Conservation (phyloP, 768 basidiomycete genomes). For the Tylopilus sp. region DNA sequence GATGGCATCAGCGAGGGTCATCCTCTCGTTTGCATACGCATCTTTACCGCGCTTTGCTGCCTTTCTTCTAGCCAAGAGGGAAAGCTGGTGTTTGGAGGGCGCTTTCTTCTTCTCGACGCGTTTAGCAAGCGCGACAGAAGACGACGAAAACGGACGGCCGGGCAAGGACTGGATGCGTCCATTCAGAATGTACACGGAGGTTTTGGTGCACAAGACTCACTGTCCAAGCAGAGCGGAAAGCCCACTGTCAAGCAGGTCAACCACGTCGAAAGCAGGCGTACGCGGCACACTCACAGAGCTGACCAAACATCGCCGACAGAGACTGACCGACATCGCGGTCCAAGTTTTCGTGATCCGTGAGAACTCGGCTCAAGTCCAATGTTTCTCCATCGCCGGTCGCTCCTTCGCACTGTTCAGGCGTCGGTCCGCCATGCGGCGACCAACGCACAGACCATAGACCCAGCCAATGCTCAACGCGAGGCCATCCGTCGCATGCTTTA, state of each 20-base stretch:
- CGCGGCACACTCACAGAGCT: constrained; percentile 15
- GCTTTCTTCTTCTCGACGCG: constrained; percentile 55
- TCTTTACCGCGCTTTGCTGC: constrained; percentile 51
- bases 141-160: constrained; percentile 48
- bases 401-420: constrained; percentile 31
- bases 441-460: constrained; percentile 19
- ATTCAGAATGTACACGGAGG: not conserved
- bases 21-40: constrained; percentile 61
- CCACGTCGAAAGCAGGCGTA: not conserved
- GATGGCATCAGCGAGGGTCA: constrained; percentile 64
- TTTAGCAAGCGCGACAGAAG: constrained; percentile 38
- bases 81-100: constrained; percentile 68
- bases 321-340: constrained; percentile 19
- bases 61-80: constrained; percentile 59
- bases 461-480: constrained; percentile 61
- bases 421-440: constrained; percentile 44
- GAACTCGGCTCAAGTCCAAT: constrained; percentile 28
- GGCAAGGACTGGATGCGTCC: not conserved
- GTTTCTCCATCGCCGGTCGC: constrained; percentile 31
- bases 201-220: constrained; percentile 1
- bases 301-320: constrained; percentile 25
- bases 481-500: constrained; percentile 78
- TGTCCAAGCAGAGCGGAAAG: constrained; percentile 25
- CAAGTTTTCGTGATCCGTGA: constrained; percentile 16
- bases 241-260: constrained; percentile 32